Base-by-base conservation (phyloP, 306 rosid species). In the Cucurbita maxima region DNA sequence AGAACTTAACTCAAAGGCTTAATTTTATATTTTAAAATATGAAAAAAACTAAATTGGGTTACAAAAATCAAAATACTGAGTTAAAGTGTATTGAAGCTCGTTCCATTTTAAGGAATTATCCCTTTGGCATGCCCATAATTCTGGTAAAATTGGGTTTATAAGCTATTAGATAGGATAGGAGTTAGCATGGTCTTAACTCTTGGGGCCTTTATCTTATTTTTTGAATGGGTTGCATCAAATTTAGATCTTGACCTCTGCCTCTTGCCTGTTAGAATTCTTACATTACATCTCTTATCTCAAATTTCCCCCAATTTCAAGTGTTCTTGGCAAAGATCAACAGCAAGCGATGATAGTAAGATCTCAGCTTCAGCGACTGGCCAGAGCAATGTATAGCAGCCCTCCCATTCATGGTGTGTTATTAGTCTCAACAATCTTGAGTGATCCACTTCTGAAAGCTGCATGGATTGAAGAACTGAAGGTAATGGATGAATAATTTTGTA, bases 371-470 rank as follows among this genome's bases (percentile, higher is more conserved):
- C 78, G 80, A 77, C 77, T 79, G 67, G 80, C 85, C 37, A 63
- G 82, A 76, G 78, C 82, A 40, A 79, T 79, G 80, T 82, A 82
- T 40, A 52, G 85, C 55, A 78, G 75, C 54, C 85, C 85, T 82
- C 82, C 80, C 14, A 62, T 78, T 58, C 78, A 75, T 38, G 85
- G 85, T 8, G n/a, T 64, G 20, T 57, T 82, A 48, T 62, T 82
- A 6, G 82, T 78, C 80, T 78, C 82, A 0, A 75, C 78, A 22
- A 78, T 82, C 82, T 78, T 82, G 74, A 72, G 73, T 12, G 72
- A 78, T 64, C 74, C 78, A 50, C 58, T 51, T 59, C 54, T 76
- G 34, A 79, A 76, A 45, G 40, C 80, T 30, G 78, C 76, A n/a
- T 82, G 82, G 85, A 4, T 76, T 51, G 75, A 61, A 76, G 85